Percentiles rank a stretch among this genome's conserved stretches.
Conservation (phyloP, 768 basidiomycete genomes). For the Mycena belliarum region DNA sequence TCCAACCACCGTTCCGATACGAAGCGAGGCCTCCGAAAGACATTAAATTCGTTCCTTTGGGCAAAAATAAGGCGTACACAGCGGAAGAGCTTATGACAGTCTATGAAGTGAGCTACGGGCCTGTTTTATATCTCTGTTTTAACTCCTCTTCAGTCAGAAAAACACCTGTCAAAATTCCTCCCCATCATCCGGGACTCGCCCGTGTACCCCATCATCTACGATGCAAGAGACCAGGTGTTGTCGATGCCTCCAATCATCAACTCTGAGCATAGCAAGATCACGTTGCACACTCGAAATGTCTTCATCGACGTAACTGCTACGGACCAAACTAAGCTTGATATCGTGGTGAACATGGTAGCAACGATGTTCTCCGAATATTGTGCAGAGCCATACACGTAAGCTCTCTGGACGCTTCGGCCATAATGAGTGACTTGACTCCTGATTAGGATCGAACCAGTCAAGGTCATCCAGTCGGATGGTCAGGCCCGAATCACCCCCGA, state of each 20-base stretch:
- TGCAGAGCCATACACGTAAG: conserved; percentile 88
- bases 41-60: conserved; percentile 90
- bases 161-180: conserved; percentile 86
- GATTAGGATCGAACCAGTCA: conserved; percentile 89
- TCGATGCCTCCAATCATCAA: conserved; percentile 99
- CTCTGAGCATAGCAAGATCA: conserved; percentile 96
- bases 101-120: conserved; percentile 70
- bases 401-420: conserved; percentile 7
- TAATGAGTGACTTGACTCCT: conserved; percentile 1
- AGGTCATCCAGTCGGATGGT: conserved; percentile 78
- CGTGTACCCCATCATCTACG: conserved; percentile 98
- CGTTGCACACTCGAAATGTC: conserved; percentile 87
- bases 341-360: conserved; percentile 91
- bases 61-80: conserved; percentile 75
- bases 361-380: conserved; percentile 99
- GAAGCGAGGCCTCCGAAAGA: conserved; percentile 79
- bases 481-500: conserved; percentile 77
- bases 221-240: conserved; percentile 80
- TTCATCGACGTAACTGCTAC: conserved; percentile 98
- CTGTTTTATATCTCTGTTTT: not conserved
- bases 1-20: conserved; percentile 86
- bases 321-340: conserved; percentile 93
- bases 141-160: conserved; percentile 68
- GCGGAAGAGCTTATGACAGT: conserved; percentile 91
- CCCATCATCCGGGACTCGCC: conserved; percentile 93